Evolutionary conservation across 768 basidiomycete species (phyloP).

Genomic region (Boletus sensibilis): DNA sequence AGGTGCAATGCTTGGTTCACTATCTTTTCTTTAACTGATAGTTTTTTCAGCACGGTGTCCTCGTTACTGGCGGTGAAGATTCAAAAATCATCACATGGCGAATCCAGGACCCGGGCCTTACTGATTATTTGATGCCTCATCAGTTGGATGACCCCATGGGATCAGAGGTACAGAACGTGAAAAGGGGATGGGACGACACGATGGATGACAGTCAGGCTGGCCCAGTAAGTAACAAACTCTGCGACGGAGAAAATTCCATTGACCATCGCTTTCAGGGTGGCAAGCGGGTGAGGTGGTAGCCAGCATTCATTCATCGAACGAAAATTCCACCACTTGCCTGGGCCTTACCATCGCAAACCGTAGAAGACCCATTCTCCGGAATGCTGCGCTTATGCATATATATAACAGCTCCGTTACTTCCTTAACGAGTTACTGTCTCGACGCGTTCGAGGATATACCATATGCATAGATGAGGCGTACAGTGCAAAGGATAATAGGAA

Average conservation of each 20-base stretch:
- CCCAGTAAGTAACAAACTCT: constrained; percentile 14
- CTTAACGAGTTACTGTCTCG: background rate
- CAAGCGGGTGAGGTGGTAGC: constrained; percentile 23
- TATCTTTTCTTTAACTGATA: background rate
- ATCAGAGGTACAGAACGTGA: constrained; percentile 8
- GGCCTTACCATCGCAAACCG: background rate
- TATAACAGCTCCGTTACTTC: background rate
- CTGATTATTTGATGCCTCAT: background rate
- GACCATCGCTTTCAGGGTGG: constrained; percentile 12
- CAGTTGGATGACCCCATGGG: constrained; percentile 15
- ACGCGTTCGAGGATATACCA: constrained; percentile 18
- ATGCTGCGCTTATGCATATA: background rate
- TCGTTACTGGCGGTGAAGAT: constrained; percentile 54
- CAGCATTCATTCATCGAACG: background rate
- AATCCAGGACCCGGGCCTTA: constrained; percentile 7
- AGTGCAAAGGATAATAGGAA: constrained; percentile 17
- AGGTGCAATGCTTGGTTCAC: constrained; percentile 32
- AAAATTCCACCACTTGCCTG: background rate
- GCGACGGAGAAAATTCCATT: background rate
- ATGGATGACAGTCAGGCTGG: constrained; percentile 11
- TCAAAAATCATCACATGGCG: constrained; percentile 46
- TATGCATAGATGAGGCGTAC: constrained; percentile 29
- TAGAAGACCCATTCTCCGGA: background rate
- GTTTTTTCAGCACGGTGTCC: constrained; percentile 36
- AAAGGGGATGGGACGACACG: constrained; percentile 25